These are phyloP conservation scores for Sugiyamaella americana DNA, from an alignment of 805 yeast genomes.

Conservation along the genomic window DNA sequence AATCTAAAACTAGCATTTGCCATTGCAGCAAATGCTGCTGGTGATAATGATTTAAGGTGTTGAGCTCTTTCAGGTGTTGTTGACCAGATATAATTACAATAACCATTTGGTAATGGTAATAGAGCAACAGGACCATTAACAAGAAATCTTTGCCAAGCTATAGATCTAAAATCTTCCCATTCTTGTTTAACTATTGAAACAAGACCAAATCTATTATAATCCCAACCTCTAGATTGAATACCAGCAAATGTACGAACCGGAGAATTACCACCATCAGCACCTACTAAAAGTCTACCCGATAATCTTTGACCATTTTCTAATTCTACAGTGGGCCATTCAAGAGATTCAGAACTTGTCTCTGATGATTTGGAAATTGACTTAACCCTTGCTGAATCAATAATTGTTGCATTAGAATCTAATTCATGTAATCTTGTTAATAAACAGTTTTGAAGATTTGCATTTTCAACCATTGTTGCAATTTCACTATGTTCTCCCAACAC, in stretches of 20 bases:
- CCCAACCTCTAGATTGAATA: slow-evolving; percentile 89
- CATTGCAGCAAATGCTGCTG: slow-evolving; percentile 57
- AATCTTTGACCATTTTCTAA: slow-evolving; percentile 58
- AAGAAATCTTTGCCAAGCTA: slow-evolving; percentile 92
- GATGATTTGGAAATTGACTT: slow-evolving; percentile 38
- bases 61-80: slow-evolving; percentile 70
- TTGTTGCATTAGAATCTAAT: slow-evolving; percentile 20
- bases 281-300: slow-evolving; percentile 72
- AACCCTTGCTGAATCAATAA: slow-evolving; percentile 45
- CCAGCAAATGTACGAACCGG: slow-evolving; percentile 81
- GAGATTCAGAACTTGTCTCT: slow-evolving; percentile 13
- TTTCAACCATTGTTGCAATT: slow-evolving; percentile 85
- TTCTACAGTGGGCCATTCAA: slow-evolving; percentile 68
- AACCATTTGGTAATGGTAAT: slow-evolving; percentile 77
- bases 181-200: slow-evolving; percentile 81
- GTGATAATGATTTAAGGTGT: slow-evolving; percentile 51
- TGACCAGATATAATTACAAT: slow-evolving; percentile 93
- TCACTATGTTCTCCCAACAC: slow-evolving; percentile 26
- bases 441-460: slow-evolving; percentile 73
- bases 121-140: slow-evolving; percentile 91
- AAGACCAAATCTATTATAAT: slow-evolving; percentile 80
- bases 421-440: slow-evolving; percentile 50
- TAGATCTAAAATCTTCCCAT: slow-evolving; percentile 58
- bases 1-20: slow-evolving; percentile 85
- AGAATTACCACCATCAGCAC: slow-evolving; percentile 94